A percentile compares a stretch with the other conserved stretches of the same genome.
Conservation (phyloP, 768 basidiomycete species). For the Vishniacozyma victoriae region DNA sequence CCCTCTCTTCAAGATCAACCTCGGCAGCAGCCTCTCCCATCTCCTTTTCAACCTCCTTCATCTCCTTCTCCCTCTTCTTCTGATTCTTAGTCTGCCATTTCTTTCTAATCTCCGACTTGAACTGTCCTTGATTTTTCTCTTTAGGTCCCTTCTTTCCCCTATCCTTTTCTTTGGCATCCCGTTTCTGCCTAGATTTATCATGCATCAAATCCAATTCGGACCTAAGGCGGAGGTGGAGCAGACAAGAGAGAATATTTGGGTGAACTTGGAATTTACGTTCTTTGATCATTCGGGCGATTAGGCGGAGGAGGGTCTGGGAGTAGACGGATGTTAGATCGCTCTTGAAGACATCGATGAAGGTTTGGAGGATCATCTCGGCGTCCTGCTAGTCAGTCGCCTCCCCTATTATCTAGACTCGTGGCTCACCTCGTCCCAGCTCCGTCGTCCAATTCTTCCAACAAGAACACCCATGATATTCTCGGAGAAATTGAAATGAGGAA, state of each 20-base stretch:
- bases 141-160: slow-evolving; percentile 57
- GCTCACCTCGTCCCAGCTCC: slow-evolving; percentile 81
- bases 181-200: slow-evolving; percentile 46
- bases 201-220: slow-evolving; percentile 72
- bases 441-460: slow-evolving; percentile 72
- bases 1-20: slow-evolving; percentile 52
- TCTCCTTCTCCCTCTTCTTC: slow-evolving; percentile 76
- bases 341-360: slow-evolving; percentile 74
- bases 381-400: slow-evolving; percentile 52
- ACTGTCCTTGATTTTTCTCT: slow-evolving; percentile 52
- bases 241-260: slow-evolving; percentile 76
- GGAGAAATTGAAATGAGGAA: slow-evolving; percentile 95
- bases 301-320: slow-evolving; percentile 81
- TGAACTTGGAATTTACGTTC: slow-evolving; percentile 84
- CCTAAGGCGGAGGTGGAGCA: slow-evolving; percentile 78
- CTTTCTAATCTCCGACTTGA: slow-evolving; percentile 48
- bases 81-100: slow-evolving; percentile 89
- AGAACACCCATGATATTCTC: slow-evolving; percentile 84
- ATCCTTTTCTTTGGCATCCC: slow-evolving; percentile 52
- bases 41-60: slow-evolving; percentile 82
- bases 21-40: slow-evolving; percentile 35
- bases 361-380: slow-evolving; percentile 75
- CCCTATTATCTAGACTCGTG: not conserved
- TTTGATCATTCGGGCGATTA: slow-evolving; percentile 92
- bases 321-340: slow-evolving; percentile 71